These are phyloP conservation scores for Deakozyma indianensis DNA, from an alignment of 805 yeast species.

Conservation along the genomic window DNA sequence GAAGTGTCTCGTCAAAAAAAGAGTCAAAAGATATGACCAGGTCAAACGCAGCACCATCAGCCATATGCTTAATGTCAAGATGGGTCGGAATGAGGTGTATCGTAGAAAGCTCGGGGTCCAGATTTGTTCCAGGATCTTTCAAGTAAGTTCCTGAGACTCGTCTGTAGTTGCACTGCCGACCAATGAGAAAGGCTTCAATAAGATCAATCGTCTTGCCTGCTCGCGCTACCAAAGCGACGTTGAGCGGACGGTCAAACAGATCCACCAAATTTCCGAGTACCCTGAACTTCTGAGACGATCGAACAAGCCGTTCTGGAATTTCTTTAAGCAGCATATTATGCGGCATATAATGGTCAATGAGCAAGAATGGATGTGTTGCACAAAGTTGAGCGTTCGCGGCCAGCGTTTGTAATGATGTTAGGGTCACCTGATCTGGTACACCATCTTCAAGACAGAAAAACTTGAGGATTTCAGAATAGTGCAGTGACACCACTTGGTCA, in stretches of 20 bases:
- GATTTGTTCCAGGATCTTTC: conserved; percentile 28
- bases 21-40: conserved; percentile 51
- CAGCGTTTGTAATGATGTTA: conserved; percentile 60
- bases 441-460: conserved; percentile 45
- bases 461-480: conserved; percentile 79
- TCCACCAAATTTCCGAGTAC: conserved; percentile 51
- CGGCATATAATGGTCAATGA: conserved; percentile 78
- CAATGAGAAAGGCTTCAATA: conserved; percentile 65
- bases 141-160: conserved; percentile 54
- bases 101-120: conserved; percentile 15
- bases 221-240: conserved; percentile 57
- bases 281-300: conserved; percentile 73
- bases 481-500: conserved; percentile 82
- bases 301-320: conserved; percentile 52
- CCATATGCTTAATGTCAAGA: conserved; percentile 17
- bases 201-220: conserved; percentile 60
- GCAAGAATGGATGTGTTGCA: conserved; percentile 76
- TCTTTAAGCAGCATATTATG: conserved; percentile 59
- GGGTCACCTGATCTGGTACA: conserved; percentile 32
- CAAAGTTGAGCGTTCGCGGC: conserved; percentile 64
- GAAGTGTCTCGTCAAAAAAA: conserved; percentile 31
- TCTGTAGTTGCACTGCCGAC: conserved; percentile 48
- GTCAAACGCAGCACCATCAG: conserved; percentile 30
- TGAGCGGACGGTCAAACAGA: conserved; percentile 31
- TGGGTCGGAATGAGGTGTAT: conserved; percentile 33